Conservation (phyloP, 768 basidiomycete species). For the Boletus sp. region DNA sequence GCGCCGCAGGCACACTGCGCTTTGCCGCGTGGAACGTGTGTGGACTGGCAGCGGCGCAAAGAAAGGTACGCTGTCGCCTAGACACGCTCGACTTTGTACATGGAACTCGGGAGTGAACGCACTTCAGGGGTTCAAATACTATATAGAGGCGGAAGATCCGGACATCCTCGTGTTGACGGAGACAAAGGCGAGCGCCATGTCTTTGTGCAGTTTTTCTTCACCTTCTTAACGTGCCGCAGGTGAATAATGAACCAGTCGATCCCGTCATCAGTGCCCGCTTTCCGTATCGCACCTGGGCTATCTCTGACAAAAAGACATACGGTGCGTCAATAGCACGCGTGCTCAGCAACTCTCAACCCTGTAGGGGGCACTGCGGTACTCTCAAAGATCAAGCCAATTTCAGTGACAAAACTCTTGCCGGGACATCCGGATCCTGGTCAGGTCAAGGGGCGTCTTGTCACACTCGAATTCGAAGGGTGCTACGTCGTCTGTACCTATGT, state of each 20-base stretch:
- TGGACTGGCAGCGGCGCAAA: slow-evolving; percentile 68
- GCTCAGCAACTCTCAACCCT: slow-evolving; percentile 1
- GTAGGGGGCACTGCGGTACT: slow-evolving; percentile 82
- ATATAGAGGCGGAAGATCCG: slow-evolving; percentile 82
- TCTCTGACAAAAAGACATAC: slow-evolving; percentile 75
- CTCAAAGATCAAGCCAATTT: slow-evolving; percentile 71
- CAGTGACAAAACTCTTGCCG: slow-evolving; percentile 63
- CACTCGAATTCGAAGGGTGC: slow-evolving; percentile 69
- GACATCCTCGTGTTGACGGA: slow-evolving; percentile 84
- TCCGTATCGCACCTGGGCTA: slow-evolving; percentile 74
- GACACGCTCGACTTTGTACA: background rate
- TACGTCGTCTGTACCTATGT: slow-evolving; percentile 82
- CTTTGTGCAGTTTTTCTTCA: background rate
- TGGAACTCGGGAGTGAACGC: background rate
- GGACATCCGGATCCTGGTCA: slow-evolving; percentile 62
- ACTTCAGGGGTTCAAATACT: slow-evolving; percentile 72
- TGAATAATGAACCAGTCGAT: slow-evolving; percentile 67
- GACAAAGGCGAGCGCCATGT: slow-evolving; percentile 56
- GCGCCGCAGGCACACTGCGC: slow-evolving; percentile 44
- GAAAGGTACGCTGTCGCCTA: slow-evolving; percentile 52
- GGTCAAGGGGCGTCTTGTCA: slow-evolving; percentile 76
- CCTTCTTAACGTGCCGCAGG: slow-evolving; percentile 38
- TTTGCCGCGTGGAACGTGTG: slow-evolving; percentile 80
- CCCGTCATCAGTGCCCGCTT: slow-evolving; percentile 54
- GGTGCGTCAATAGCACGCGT: slow-evolving; percentile 39